Evolutionary conservation across 805 yeast species (phyloP).

Genomic region (Grigorovia transvaalensis): DNA sequence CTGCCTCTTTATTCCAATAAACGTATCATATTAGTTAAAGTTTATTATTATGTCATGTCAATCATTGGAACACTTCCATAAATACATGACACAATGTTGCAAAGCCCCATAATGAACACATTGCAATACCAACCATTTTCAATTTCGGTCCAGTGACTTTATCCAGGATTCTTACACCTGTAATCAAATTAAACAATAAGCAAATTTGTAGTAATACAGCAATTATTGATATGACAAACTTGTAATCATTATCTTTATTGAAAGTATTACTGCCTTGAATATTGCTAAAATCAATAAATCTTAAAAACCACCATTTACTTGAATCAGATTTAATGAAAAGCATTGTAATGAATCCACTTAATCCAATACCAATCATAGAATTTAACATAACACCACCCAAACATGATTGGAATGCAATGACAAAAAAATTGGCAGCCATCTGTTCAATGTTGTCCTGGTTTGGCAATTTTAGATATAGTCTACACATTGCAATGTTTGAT

Average conservation of each 20-base stretch:
- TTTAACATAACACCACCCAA: constrained; percentile 87
- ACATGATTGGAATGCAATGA: constrained; percentile 89
- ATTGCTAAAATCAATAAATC: constrained; percentile 15
- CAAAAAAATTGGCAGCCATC: constrained; percentile 53
- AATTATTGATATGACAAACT: constrained; percentile 20
- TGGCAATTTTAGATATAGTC: constrained; percentile 31
- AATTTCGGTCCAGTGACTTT: constrained; percentile 8
- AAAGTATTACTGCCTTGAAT: not conserved
- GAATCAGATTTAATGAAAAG: constrained; percentile 12
- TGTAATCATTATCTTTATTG: constrained; percentile 5
- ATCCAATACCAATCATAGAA: constrained; percentile 69
- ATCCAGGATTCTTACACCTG: constrained; percentile 7
- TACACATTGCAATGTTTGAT: constrained; percentile 74
- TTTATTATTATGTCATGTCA: not conserved
- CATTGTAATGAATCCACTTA: constrained; percentile 50
- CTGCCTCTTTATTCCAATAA: not conserved
- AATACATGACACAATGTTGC: constrained; percentile 20
- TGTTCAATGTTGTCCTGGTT: constrained; percentile 10
- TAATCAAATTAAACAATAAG: constrained; percentile 12
- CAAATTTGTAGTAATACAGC: constrained; percentile 16
- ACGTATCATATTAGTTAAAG: not conserved
- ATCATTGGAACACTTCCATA: constrained; percentile 12
- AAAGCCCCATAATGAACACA: constrained; percentile 21
- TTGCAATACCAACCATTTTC: constrained; percentile 14
- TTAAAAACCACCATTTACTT: constrained; percentile 16